phyloP scores from a whole-genome alignment of 805 yeast species.

The Starmera pachycereana region DNA sequence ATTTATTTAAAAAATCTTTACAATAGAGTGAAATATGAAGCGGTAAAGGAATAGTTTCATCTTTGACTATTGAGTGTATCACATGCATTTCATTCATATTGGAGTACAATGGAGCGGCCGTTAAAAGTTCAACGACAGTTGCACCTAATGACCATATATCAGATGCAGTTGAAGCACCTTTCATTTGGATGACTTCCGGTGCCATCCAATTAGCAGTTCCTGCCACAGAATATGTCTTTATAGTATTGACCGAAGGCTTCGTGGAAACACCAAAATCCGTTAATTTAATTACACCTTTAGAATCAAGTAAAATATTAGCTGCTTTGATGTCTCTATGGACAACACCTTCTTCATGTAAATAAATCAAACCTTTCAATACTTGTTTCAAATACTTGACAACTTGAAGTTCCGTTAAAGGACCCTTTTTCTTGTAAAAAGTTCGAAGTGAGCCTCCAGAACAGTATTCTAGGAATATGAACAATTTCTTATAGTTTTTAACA shows the following conservation, averaged over 20 bases:
- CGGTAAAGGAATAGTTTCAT: conserved; percentile 64
- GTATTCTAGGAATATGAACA: conserved; percentile 72
- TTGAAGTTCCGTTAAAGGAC: conserved; percentile 48
- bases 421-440: conserved; percentile 23
- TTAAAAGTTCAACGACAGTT: conserved; percentile 78
- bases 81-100: conserved; percentile 70
- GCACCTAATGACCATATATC: conserved; percentile 95
- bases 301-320: conserved; percentile 63
- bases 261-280: conserved; percentile 73
- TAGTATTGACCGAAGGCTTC: conserved; percentile 40
- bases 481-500: conserved; percentile 51
- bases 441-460: conserved; percentile 61
- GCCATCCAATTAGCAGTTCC: conserved; percentile 99
- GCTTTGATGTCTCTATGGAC: conserved; percentile 72
- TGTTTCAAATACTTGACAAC: conserved; percentile 56
- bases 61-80: conserved; percentile 73
- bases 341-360: conserved; percentile 56
- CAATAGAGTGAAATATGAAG: conserved; percentile 30
- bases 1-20: conserved; percentile 50
- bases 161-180: conserved; percentile 79
- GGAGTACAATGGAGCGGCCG: conserved; percentile 83
- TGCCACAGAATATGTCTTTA: conserved; percentile 48
- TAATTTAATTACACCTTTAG: conserved; percentile 56
- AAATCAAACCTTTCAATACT: conserved; percentile 55
- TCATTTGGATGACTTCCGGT: conserved; percentile 81